phyloP scores from a whole-genome alignment of 2,329 filamentous ascomycete genomes.

The Colletotrichum euphorbiae region DNA sequence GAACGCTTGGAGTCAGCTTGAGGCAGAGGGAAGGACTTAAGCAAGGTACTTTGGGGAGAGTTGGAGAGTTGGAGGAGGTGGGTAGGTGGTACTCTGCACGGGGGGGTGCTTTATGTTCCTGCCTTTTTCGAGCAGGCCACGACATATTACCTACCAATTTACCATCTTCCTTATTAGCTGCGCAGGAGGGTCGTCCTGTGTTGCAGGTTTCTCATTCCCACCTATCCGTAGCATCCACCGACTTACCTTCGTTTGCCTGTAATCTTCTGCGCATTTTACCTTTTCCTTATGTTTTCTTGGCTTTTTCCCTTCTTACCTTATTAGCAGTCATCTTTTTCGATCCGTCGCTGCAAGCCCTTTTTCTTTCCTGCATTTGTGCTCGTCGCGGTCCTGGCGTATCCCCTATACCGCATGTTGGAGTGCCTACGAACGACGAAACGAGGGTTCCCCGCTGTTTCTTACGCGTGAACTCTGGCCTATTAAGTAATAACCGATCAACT shows the following conservation, averaged over 20 bases:
- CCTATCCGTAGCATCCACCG: background rate
- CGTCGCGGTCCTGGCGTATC: constrained; percentile 18
- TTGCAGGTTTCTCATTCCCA: constrained; percentile 4
- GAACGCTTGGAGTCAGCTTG: too few species aligned
- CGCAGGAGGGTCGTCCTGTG: background rate
- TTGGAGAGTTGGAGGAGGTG: too few species aligned
- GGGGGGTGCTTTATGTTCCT: constrained; percentile 20
- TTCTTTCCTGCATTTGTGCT: constrained; percentile 1
- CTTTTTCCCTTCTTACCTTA: background rate
- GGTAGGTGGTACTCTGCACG: background rate
- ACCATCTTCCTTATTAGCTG: too few species aligned
- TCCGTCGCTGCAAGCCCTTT: background rate
- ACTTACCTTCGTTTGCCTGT: background rate
- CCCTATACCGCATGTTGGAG: constrained; percentile 17
- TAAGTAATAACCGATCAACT: constrained; percentile 14
- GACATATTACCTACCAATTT: constrained; percentile 30
- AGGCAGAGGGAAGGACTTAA: too few species aligned
- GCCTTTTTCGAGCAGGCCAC: constrained; percentile 39
- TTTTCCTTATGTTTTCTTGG: background rate
- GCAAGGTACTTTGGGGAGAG: background rate
- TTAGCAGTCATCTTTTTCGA: background rate
- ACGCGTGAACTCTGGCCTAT: constrained; percentile 30
- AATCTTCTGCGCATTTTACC: background rate
- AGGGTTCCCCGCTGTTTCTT: constrained; percentile 34
- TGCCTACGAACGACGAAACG: constrained; percentile 28